Evolutionary conservation across 768 basidiomycete species (phyloP), one percentile per base, ranked within the genome.

Genomic region (Chalciporus pseudorubinellus): DNA sequence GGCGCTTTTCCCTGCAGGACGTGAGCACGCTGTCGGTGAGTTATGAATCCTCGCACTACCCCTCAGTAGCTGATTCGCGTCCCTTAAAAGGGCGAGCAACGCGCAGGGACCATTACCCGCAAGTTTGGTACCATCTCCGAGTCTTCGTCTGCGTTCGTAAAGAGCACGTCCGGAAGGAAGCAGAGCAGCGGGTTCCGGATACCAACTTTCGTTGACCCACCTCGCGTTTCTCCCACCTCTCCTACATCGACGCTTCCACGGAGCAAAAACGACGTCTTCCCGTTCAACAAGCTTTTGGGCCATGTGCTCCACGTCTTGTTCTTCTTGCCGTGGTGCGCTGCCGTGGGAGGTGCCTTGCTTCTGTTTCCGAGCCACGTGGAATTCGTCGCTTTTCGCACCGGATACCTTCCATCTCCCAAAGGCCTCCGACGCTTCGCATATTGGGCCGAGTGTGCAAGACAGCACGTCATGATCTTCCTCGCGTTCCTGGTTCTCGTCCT

Each of bases 361-460:
- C 52, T 72, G 22, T 65, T 59, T 41, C 70, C 72, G 9, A 38
- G 26, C 16, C 51, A 61, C 26, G 56, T 65, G 20, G 67, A 66
- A 22, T 34, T 39, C 38, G 56, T 71, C 52, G 49, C 67, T 11
- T 72, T 72, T 48, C 41, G 45, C 18, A 13, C 61, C 1, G 70
- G 71, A 18, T 72, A 71, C 61, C 41, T 64, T 12, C 16, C 57
- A 2, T 59, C 66, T 29, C 58, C 56, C 1, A 61, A 45, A 39
- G 71, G 71, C n/a, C 45, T 68, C n/a, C 65, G 64, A n/a, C 71
- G 72, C 24, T 70, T 72, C 34, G 65, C 68, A 19, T 61, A 74
- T 43, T 74, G 72, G 72, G 70, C 64, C 3, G 64, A 70, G 12
- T 71, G 62, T 45, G 71, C 64, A 2, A 49, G 57, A 40, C 66